Evolutionary conservation across 257 asterid genomes (phyloP).

Genomic region (Solanum stenotomum): DNA sequence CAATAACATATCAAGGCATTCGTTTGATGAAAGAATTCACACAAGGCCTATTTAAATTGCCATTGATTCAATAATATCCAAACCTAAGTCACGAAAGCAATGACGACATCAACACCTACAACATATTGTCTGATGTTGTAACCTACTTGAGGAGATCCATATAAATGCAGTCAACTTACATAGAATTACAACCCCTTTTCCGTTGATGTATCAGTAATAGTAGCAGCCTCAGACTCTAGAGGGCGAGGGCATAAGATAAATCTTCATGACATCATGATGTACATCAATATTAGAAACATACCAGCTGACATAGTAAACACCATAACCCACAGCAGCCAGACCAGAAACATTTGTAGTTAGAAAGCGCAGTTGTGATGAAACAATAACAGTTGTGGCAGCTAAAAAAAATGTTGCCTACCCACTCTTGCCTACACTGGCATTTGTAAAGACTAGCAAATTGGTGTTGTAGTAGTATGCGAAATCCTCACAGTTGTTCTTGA

Average conservation of each 20-base stretch:
- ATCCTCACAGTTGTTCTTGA: slow-evolving; percentile 85
- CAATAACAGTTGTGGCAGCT: slow-evolving; percentile 54
- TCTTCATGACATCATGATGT: slow-evolving; percentile 57
- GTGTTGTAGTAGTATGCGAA: slow-evolving; percentile 86
- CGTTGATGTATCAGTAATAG: not conserved
- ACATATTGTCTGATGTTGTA: not conserved
- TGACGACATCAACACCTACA: not conserved
- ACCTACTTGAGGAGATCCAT: not conserved
- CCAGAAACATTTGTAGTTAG: slow-evolving; percentile 20
- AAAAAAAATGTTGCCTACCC: slow-evolving; percentile 60
- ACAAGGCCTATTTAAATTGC: not conserved
- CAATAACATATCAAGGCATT: not conserved
- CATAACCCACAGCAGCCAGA: slow-evolving; percentile 43
- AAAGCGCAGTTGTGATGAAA: not conserved
- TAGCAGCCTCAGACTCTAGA: slow-evolving; percentile 7
- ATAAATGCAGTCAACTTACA: not conserved
- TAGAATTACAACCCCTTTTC: slow-evolving; percentile 10
- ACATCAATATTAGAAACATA: slow-evolving; percentile 60
- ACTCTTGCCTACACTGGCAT: slow-evolving; percentile 56
- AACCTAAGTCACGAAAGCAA: not conserved
- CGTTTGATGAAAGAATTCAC: not conserved
- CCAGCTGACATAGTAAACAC: slow-evolving; percentile 53
- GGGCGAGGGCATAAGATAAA: slow-evolving; percentile 47
- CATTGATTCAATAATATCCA: not conserved
- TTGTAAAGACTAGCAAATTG: slow-evolving; percentile 45